Base-by-base conservation (phyloP, 2,329 filamentous ascomycete species). In the Stachybotrys chlorohalonatus region DNA sequence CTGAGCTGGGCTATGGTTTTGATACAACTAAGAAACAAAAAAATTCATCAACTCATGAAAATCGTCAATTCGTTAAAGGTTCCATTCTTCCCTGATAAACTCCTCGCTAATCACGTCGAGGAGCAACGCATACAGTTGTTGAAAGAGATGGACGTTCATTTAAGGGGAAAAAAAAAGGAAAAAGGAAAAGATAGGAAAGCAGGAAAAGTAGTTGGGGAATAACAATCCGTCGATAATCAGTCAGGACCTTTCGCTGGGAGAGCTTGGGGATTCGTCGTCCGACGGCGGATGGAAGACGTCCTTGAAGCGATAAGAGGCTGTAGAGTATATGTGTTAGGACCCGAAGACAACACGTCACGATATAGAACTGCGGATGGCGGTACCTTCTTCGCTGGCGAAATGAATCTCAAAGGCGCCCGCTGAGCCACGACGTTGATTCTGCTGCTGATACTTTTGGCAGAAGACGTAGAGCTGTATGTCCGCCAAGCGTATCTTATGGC, bases 391-490 rank as follows among this genome's bases (percentile, higher is more conserved):
- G 39, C 64, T 71, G 31, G 70, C 63, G 61, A 83, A 83, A 31
- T 71, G 62, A 11, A 83, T 73, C 64, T 82, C 76, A 55, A 82
- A 82, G 1, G 73, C 73, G 6, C 76, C 75, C 2, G 66, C 62
- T 49, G 68, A 71, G 49, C 75, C 77, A 52, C 73, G 74, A 5
- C 81, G 75, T 67, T 81, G 78, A 50, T 73, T 71, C 53, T 75
- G 72, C 57, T 81, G 75, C 7, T 74, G 73, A 59, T 85, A 85
- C 1, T 73, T 67, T n/a, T 76, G 68, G 60, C 76, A 81, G 63
- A 85, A 85, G 7, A 84, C 76, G 62, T 83, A 84, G 0, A 80
- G 74, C 55, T 81, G 75, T 15, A 85, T 64, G 56, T 82, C 77
- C 39, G 72, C 74, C 2, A 85, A 66, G 68, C 75, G 76, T 55